phyloP scores from a whole-genome alignment of 1,284 basidiomycete genomes.

The Ganoderma lucidum region DNA sequence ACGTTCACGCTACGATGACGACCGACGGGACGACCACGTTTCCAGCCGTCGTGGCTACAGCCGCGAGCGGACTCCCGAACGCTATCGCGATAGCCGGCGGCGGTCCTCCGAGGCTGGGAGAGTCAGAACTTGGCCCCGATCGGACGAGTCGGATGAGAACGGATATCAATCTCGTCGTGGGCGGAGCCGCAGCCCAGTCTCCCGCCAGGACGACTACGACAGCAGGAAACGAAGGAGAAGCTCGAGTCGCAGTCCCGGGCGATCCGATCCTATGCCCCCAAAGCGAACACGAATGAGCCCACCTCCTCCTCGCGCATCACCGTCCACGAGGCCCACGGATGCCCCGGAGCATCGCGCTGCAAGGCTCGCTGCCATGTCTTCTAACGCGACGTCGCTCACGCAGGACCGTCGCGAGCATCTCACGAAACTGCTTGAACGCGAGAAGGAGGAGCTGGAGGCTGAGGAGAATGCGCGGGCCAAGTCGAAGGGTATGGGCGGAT shows the following conservation, averaged over 20 bases:
- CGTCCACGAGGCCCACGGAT: constrained; percentile 35
- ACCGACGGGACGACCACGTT: constrained; percentile 35
- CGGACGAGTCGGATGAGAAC: constrained; percentile 58
- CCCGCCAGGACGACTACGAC: constrained; percentile 33
- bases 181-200: constrained; percentile 33
- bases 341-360: constrained; percentile 73
- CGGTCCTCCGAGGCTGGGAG: constrained; percentile 24
- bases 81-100: constrained; percentile 32
- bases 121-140: constrained; percentile 48
- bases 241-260: constrained; percentile 46
- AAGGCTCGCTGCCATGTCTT: constrained; percentile 87
- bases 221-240: constrained; percentile 58
- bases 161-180: constrained; percentile 34
- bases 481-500: constrained; percentile 76
- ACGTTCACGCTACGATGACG: constrained; percentile 41
- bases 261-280: constrained; percentile 32
- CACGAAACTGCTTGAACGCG: constrained; percentile 67
- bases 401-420: constrained; percentile 75
- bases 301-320: constrained; percentile 43
- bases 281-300: constrained; percentile 54
- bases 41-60: constrained; percentile 37
- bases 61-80: constrained; percentile 41
- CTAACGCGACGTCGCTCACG: constrained; percentile 71
- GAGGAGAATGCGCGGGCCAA: constrained; percentile 69
- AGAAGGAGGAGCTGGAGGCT: constrained; percentile 73